Conservation (phyloP, 352 stramenopile species). For the Globisporangium alternatum region DNA sequence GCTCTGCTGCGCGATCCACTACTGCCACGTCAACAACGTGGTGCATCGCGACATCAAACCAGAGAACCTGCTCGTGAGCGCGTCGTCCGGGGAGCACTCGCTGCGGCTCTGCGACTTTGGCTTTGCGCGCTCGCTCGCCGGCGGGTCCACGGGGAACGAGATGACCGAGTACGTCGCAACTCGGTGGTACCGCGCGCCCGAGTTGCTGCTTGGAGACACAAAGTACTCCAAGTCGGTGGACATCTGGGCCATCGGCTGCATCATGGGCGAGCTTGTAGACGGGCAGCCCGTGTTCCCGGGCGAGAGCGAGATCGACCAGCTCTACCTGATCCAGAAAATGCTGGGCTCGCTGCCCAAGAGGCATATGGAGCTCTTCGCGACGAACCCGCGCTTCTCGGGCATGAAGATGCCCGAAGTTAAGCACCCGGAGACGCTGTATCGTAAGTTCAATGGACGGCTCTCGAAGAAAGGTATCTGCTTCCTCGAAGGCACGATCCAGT, state of each 20-base stretch:
- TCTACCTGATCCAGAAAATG: conserved; percentile 99
- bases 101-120: conserved; percentile 99
- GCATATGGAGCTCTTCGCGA: conserved; percentile 91
- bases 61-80: conserved; percentile 98
- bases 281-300: conserved; percentile 97
- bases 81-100: conserved; percentile 91
- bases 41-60: conserved; percentile 99
- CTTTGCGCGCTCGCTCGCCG: conserved; percentile 83
- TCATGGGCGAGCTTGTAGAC: conserved; percentile 97
- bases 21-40: conserved; percentile 96
- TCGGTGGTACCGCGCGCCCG: conserved; percentile 97
- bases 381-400: conserved; percentile 89
- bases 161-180: conserved; percentile 99
- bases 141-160: conserved; percentile 78
- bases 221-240: conserved; percentile 97
- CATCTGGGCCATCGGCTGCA: conserved; percentile 96
- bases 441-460: conserved; percentile 87
- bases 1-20: conserved; percentile 94
- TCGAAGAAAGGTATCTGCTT: conserved; percentile 84
- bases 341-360: conserved; percentile 94
- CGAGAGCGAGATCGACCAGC: conserved; percentile 98
- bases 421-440: conserved; percentile 89
- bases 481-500: conserved; percentile 69
- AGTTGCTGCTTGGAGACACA: conserved; percentile 98
- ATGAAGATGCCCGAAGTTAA: conserved; percentile 93